Evolutionary conservation across 352 stramenopile genomes (phyloP), one percentile per base, ranked within the genome.

Genomic region (Phytophthora cajani): DNA sequence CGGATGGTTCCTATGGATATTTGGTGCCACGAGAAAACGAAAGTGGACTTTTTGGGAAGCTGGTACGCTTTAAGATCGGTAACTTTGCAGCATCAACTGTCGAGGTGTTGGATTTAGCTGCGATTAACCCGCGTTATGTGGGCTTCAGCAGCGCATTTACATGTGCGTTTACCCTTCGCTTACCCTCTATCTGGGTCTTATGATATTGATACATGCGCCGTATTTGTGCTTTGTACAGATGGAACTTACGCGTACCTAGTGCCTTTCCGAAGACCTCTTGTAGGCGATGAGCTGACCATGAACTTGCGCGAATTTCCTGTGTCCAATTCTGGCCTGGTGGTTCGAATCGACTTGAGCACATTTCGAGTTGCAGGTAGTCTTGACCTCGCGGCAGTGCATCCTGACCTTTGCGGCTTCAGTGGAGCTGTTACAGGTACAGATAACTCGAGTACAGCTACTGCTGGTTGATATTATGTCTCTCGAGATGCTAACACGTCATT

Each of bases 251-350:
- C 84, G 12, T 95, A 89, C 44, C 60, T 95, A 2, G 77, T 92
- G 11, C 84, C 84, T 1, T 84, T 87, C 16, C 68, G 69, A 8
- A 71, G 84, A 11, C 78, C 85, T 11, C 63, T 79, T 5, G 53
- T 70, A 25, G 73, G 62, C 2, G 77, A 92, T 17, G 82, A 93
- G 54, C 62, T 77, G n/a, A 85, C 84, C 0, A 76, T 65, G 30
- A 93, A 90, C 49, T 52, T 93, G 33, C 82, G 85, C 44, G 84
- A 95, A 63, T 93, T 95, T 49, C 82, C 85, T 4, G 84, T 85
- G 14, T 73, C 78, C 0, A 90, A 81, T 60, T 92, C 87, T 2
- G 87, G 87, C 3, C 46, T 89, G 23, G 60, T 93, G 17, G 81
- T 90, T 9, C 80, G 80, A 49, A 59, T 93, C 3, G 72, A 93